Evolutionary conservation across 1,139 yeast genomes (phyloP).

Genomic region (Candida neerlandica): DNA sequence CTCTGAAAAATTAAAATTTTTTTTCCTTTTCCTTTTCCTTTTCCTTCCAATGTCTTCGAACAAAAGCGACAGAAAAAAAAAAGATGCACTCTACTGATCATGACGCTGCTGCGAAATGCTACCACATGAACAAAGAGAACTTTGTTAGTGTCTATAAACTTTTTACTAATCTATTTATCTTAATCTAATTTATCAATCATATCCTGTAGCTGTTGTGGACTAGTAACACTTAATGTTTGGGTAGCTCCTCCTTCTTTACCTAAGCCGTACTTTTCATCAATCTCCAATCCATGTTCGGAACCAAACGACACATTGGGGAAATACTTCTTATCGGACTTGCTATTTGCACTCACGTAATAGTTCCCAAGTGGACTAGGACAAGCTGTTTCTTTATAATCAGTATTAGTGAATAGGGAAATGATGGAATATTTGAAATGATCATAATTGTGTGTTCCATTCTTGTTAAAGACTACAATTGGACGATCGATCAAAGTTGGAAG

Average conservation of each 20-base stretch:
- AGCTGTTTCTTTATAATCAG: constrained; percentile 5
- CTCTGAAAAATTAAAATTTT: neutral
- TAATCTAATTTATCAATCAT: neutral
- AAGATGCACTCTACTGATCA: neutral
- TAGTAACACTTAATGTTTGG: constrained; percentile 1
- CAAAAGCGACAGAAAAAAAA: neutral
- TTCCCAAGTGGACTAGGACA: constrained; percentile 9
- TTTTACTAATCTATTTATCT: neutral
- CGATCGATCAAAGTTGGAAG: constrained; percentile 2
- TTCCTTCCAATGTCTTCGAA: neutral
- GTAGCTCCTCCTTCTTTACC: neutral
- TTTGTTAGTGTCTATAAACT: neutral
- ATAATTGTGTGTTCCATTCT: constrained; percentile 9
- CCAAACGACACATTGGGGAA: neutral
- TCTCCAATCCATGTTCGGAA: constrained; percentile 2
- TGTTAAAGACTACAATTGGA: constrained; percentile 12
- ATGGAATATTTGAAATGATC: constrained; percentile 11
- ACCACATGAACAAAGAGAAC: neutral
- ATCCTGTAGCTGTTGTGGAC: neutral
- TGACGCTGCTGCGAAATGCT: neutral
- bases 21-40: too few species aligned
- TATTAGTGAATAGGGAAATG: constrained; percentile 11
- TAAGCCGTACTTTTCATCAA: constrained; percentile 10
- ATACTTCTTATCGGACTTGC: constrained; percentile 1
- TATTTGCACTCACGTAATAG: constrained; percentile 8